These are phyloP conservation scores for Colletotrichum salicis DNA, from an alignment of 2,329 filamentous ascomycete genomes.

Conservation along the genomic window DNA sequence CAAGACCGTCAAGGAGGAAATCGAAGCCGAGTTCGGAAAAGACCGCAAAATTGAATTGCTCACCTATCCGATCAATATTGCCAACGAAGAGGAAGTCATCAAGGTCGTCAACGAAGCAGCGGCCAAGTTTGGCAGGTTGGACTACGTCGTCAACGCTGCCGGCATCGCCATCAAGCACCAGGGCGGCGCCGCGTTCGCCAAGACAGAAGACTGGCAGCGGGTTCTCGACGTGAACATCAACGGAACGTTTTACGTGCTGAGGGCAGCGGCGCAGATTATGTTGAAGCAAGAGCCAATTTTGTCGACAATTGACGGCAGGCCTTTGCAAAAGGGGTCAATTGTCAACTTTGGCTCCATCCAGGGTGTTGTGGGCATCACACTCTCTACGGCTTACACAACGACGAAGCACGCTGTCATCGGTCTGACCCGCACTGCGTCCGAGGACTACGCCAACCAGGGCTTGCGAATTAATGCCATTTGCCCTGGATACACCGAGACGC, in stretches of 20 bases:
- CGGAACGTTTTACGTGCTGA: neutral
- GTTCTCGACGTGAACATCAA: conserved; percentile 44
- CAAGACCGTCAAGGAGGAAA: neutral
- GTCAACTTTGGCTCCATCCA: conserved; percentile 33
- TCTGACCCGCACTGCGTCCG: conserved; percentile 42
- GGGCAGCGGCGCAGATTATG: conserved; percentile 39
- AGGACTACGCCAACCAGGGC: conserved; percentile 54
- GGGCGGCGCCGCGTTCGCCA: conserved; percentile 48
- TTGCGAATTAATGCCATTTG: conserved; percentile 51
- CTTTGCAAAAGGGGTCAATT: conserved; percentile 28
- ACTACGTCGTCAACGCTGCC: conserved; percentile 54
- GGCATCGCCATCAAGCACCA: conserved; percentile 51
- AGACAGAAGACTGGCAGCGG: conserved; percentile 51
- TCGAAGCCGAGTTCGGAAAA: neutral
- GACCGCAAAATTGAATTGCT: neutral
- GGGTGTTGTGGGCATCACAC: conserved; percentile 24
- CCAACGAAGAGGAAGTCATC: neutral
- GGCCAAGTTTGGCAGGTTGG: conserved; percentile 40
- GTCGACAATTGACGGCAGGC: conserved; percentile 45
- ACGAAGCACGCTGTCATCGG: conserved; percentile 30
- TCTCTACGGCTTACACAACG: conserved; percentile 27
- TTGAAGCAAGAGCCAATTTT: conserved; percentile 52
- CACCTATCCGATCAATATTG: neutral
- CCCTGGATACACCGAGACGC: conserved; percentile 45
- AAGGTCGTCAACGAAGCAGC: neutral